phyloP scores from a whole-genome alignment of 139 green algal species.

The Coccomyxa sp. region DNA sequence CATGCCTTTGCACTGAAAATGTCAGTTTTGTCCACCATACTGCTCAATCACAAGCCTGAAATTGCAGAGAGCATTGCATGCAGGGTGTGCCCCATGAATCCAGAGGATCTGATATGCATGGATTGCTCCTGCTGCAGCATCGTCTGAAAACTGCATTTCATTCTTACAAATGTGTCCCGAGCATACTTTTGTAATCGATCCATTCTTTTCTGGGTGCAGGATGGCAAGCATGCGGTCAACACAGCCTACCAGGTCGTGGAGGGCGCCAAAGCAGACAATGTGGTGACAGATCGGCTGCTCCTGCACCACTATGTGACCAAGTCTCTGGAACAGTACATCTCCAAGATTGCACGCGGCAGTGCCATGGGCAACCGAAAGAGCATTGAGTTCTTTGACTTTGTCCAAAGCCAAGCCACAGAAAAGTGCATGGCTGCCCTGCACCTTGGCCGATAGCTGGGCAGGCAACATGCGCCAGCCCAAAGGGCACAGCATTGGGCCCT shows the following conservation, averaged over 20 bases:
- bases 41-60: background rate
- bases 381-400: conserved; percentile 14
- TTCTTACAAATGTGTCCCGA: background rate
- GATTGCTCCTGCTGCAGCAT: background rate
- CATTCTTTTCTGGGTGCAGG: background rate
- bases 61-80: background rate
- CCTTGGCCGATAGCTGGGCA: background rate
- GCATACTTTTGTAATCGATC: background rate
- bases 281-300: conserved; percentile 18
- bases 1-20: background rate
- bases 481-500: too few relatives aligned
- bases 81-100: background rate
- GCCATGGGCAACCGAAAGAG: conserved; percentile 32
- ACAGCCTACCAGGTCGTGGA: conserved; percentile 1
- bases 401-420: conserved; percentile 10
- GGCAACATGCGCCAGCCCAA: too few relatives aligned
- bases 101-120: background rate
- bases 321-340: conserved; percentile 33
- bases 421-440: conserved; percentile 10
- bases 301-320: conserved; percentile 51
- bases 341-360: conserved; percentile 39
- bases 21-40: background rate
- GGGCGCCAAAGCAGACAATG: conserved; percentile 3
- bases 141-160: background rate
- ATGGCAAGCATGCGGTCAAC: conserved; percentile 14